Evolutionary conservation across 306 rosid species (phyloP), one percentile per base, ranked within the genome.

Genomic region (Ormosia semicastrata): DNA sequence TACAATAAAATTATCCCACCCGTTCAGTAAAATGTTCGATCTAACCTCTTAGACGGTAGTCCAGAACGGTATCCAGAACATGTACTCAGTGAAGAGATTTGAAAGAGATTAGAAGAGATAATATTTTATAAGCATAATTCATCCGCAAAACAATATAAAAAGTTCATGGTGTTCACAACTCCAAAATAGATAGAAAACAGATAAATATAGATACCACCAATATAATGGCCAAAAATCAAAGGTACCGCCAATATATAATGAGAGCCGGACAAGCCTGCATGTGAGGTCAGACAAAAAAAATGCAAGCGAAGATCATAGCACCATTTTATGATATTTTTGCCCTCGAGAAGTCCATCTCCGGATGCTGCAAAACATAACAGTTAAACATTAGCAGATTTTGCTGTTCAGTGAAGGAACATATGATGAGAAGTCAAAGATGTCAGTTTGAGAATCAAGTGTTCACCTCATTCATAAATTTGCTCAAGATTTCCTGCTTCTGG

Each of bases 401-500:
- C 2, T 32, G 11, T 58, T 34, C 73, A 39, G 34, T 7, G 37
- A 57, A 9, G 57, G 10, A 5, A 36, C 0, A 13, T 1, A 67
- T 1, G 2, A n/a, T 7, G 30, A 77, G 67, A 15, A 43, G 18
- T 41, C 6, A 52, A 40, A 79, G 11, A 43, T n/a, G 75, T n/a
- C 30, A 36, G n/a, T 1, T 37, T 11, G 64, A 43, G 29, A 64
- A 41, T 63, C 17, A 71, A 72, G 60, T 30, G 13, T 11, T 79
- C 29, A 94, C 97, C 93, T 94, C 91, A 7, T 91, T 32, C 98
- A 94, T 94, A 67, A 94, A 91, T 78, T 94, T 94, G 93, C 92
- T 94, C 81, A 94, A 9, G 2, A 94, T 10, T 39, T 94, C 97
- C 82, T 94, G 90, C 78, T 94, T 92, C 82, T 89, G 93, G 81